Evolutionary conservation across 2,329 filamentous ascomycete genomes (phyloP).

Genomic region (Aplosporella prunicola): DNA sequence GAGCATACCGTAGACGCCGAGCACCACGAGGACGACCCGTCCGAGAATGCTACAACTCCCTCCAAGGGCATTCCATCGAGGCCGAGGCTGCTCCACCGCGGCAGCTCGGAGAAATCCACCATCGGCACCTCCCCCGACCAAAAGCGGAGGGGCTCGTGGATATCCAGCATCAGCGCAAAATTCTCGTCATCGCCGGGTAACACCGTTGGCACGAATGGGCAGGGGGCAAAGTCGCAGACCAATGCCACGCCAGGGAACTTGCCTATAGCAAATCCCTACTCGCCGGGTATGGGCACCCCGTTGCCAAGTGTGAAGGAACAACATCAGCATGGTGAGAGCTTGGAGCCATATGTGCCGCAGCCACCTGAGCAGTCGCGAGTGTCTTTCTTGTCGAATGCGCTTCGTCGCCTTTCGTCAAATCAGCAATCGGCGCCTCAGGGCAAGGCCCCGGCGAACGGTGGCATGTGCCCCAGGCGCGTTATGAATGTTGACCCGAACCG

Average conservation of each 20-base stretch:
- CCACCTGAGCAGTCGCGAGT: constrained; percentile 61
- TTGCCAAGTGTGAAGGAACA: constrained; percentile 40
- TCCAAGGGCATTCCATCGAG: constrained; percentile 26
- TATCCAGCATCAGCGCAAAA: constrained; percentile 85
- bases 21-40: constrained; percentile 1
- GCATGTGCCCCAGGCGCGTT: constrained; percentile 67
- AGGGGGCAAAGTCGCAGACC: constrained; percentile 12
- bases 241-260: constrained; percentile 15
- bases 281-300: constrained; percentile 32
- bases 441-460: constrained; percentile 46
- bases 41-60: constrained; percentile 9
- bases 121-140: constrained; percentile 22
- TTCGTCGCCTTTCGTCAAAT: constrained; percentile 68
- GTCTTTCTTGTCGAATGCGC: constrained; percentile 69
- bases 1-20: neutral
- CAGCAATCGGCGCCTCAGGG: constrained; percentile 12
- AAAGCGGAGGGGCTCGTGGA: constrained; percentile 69
- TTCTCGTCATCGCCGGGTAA: constrained; percentile 56
- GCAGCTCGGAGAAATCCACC: constrained; percentile 28
- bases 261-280: constrained; percentile 14
- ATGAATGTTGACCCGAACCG: constrained; percentile 78
- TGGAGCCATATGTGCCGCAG: constrained; percentile 59
- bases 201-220: neutral
- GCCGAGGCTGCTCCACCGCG: constrained; percentile 34
- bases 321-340: constrained; percentile 21